Evolutionary conservation across 2,329 filamentous ascomycete genomes (phyloP).

Genomic region (Colletotrichum sp.): DNA sequence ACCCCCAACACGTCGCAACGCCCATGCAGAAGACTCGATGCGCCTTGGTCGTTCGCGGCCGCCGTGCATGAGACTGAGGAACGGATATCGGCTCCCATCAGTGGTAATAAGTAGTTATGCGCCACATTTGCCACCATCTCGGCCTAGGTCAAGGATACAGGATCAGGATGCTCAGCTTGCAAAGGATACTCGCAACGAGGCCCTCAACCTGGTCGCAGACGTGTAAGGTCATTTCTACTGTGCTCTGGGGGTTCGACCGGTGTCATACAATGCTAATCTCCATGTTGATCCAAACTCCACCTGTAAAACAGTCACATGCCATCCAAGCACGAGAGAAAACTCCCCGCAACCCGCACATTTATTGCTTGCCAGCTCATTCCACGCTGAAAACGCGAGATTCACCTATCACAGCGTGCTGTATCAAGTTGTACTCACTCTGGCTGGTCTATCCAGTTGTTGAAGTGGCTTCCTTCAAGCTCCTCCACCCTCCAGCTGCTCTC

Average conservation of each 20-base stretch:
- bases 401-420: neutral
- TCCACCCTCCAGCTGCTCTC: slow-evolving; percentile 40
- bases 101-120: neutral
- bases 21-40: neutral
- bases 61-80: neutral
- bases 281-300: neutral
- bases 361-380: neutral
- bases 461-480: slow-evolving; percentile 33
- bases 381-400: neutral
- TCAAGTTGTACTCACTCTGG: slow-evolving; percentile 23
- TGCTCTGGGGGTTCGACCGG: neutral
- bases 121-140: neutral
- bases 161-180: neutral
- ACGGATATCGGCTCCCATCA: neutral
- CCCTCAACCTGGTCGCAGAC: neutral
- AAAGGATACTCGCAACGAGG: neutral
- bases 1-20: neutral
- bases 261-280: neutral
- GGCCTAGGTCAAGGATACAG: neutral
- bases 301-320: neutral
- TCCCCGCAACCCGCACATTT: neutral
- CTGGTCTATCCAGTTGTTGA: slow-evolving; percentile 36
- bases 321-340: neutral
- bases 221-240: neutral
- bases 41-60: neutral